Percentiles rank a stretch among this genome's conserved stretches.
Evolutionary conservation across 208 protist species (phyloP).

Genomic region (Porcisia deanei): DNA sequence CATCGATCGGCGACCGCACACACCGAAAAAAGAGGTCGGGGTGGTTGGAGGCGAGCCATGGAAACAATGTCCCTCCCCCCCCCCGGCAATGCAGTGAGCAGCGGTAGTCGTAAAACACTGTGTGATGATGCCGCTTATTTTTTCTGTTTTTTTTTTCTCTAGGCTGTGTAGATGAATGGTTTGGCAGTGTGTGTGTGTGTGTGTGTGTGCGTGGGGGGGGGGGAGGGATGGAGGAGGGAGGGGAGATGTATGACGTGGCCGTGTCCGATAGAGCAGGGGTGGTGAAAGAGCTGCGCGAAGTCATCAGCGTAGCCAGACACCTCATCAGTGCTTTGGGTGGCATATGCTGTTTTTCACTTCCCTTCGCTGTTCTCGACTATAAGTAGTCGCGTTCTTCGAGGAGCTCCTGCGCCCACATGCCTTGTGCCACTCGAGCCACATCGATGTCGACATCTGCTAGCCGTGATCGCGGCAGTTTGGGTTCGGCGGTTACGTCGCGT

Average conservation of each 20-base stretch:
- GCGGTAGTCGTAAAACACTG: not conserved
- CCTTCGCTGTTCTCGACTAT: not conserved
- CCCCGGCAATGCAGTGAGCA: not conserved
- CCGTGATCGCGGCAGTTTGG: slow-evolving; percentile 13
- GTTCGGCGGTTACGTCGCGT: not conserved
- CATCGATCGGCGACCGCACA: not conserved
- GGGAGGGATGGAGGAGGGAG: not conserved
- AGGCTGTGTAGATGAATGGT: not conserved
- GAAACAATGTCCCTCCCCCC: not conserved
- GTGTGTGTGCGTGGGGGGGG: not conserved
- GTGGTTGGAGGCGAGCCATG: not conserved
- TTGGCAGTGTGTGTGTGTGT: not conserved
- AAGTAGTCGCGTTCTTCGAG: slow-evolving; percentile 36
- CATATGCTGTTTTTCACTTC: not conserved
- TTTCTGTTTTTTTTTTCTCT: not conserved
- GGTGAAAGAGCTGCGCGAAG: not conserved
- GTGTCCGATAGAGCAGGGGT: not conserved
- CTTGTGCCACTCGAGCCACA: slow-evolving; percentile 46
- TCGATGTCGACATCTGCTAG: slow-evolving; percentile 7
- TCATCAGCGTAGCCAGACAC: not conserved
- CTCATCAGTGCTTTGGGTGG: not conserved
- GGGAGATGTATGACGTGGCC: not conserved
- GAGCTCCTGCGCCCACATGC: slow-evolving; percentile 67
- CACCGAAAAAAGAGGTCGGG: not conserved
- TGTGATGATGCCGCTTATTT: not conserved